Conservation (phyloP, 805 yeast species). For the Myxozyma monticola region DNA sequence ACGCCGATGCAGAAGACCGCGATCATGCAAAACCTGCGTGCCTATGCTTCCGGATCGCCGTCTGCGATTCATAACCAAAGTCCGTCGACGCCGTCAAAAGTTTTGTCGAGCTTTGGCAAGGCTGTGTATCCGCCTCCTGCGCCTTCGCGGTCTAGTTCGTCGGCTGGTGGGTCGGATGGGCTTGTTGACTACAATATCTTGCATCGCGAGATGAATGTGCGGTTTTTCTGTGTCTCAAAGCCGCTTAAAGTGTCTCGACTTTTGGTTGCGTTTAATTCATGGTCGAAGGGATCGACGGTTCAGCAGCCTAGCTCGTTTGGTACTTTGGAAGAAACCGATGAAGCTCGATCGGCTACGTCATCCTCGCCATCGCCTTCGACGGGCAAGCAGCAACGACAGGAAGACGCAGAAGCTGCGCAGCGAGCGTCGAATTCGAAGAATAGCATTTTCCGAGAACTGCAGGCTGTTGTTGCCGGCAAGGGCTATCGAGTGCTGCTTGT, state of each 20-base stretch:
- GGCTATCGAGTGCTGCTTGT: slow-evolving; percentile 63
- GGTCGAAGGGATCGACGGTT: background rate
- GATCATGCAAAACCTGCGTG: slow-evolving; percentile 24
- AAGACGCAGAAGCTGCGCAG: background rate
- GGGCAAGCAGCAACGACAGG: no score
- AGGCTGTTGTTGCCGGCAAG: slow-evolving; percentile 14
- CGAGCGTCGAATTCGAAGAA: background rate
- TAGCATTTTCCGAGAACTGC: slow-evolving; percentile 31
- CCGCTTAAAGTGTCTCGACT: slow-evolving; percentile 27
- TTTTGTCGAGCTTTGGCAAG: background rate
- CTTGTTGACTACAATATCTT: slow-evolving; percentile 16
- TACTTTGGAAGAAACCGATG: background rate
- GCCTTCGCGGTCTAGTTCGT: background rate
- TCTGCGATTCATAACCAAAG: slow-evolving; percentile 4
- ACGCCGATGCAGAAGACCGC: slow-evolving; percentile 34
- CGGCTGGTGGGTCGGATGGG: slow-evolving; percentile 1
- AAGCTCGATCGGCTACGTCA: background rate
- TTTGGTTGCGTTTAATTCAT: slow-evolving; percentile 16
- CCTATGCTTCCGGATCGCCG: slow-evolving; percentile 10
- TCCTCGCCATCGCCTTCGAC: background rate
- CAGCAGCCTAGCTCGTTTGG: background rate
- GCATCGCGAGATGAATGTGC: slow-evolving; percentile 13
- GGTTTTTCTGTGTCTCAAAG: slow-evolving; percentile 28
- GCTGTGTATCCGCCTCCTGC: background rate
- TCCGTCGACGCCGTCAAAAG: slow-evolving; percentile 1